Conservation (phyloP, 495 filamentous ascomycete genomes). For the Hypoxylon rickii region DNA sequence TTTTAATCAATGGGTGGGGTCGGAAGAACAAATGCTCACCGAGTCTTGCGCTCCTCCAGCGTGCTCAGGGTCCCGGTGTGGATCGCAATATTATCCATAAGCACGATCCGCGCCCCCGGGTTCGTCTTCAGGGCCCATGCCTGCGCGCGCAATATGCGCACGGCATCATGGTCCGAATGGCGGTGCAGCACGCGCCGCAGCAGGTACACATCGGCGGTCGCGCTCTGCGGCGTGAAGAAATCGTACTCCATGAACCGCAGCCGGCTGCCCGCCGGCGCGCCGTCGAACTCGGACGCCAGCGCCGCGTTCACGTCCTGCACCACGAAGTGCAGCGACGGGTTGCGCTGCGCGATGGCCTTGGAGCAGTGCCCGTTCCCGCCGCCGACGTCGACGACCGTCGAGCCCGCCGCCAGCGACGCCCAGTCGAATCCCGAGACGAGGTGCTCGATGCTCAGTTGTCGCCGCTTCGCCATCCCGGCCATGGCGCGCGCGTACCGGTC, state of each 20-base stretch:
- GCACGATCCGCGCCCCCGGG: conserved; percentile 39
- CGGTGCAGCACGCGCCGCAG: conserved; percentile 47
- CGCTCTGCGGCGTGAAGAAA: conserved; percentile 43
- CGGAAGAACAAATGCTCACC: too few species aligned
- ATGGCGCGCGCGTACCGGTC: conserved; percentile 32
- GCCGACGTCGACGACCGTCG: conserved; percentile 45
- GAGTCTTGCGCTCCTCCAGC: conserved; percentile 33
- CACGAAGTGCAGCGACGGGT: conserved; percentile 37
- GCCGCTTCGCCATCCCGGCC: conserved; percentile 32
- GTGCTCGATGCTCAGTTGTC: conserved; percentile 30
- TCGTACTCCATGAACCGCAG: conserved; percentile 38
- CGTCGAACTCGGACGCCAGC: conserved; percentile 19
- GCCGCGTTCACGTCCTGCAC: conserved; percentile 39
- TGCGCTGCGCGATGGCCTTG: conserved; percentile 33
- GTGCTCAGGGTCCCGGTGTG: conserved; percentile 31
- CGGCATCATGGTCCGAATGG: conserved; percentile 46
- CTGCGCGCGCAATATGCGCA: conserved; percentile 45
- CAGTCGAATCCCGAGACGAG: conserved; percentile 27
- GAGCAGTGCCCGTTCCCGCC: conserved; percentile 45
- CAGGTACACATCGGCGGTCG: conserved; percentile 30
- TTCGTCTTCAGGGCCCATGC: conserved; percentile 40
- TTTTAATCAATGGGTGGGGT: too few species aligned
- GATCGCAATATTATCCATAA: conserved; percentile 44
- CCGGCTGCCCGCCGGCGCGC: conserved; percentile 2
- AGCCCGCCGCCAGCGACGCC: conserved; percentile 1